Evolutionary conservation across 2,329 filamentous ascomycete species (phyloP).

Genomic region (Fusarium armeniacum): DNA sequence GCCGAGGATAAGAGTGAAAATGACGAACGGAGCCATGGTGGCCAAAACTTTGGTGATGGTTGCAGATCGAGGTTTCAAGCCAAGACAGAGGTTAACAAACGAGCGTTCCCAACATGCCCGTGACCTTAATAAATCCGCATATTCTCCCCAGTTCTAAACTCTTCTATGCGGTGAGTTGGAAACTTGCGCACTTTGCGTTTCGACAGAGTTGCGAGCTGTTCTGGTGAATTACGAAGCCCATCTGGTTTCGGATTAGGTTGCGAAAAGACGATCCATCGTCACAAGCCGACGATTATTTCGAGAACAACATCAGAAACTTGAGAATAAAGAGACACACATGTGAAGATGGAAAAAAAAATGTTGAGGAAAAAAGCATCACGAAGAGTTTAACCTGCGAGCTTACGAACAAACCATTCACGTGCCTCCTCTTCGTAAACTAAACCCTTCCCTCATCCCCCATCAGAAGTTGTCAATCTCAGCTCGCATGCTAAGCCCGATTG

Average conservation of each 20-base stretch:
- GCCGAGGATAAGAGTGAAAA: conserved; percentile 25
- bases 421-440: neutral
- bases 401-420: neutral
- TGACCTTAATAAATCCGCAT: neutral
- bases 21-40: conserved; percentile 7
- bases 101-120: neutral
- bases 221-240: neutral
- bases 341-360: neutral
- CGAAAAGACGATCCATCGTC: conserved; percentile 28
- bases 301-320: neutral
- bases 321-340: neutral
- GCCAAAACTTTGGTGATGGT: neutral
- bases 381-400: neutral
- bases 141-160: neutral
- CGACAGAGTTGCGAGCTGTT: neutral
- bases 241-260: conserved; percentile 39
- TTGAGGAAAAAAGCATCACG: neutral
- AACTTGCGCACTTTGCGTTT: neutral
- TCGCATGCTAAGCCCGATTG: conserved; percentile 48
- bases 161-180: neutral
- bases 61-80: neutral
- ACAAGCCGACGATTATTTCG: neutral
- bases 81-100: neutral
- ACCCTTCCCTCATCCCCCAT: neutral
- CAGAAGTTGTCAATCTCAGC: neutral